phyloP scores from a whole-genome alignment of 179 eudicot species.

The Heliamphora pulchella region DNA sequence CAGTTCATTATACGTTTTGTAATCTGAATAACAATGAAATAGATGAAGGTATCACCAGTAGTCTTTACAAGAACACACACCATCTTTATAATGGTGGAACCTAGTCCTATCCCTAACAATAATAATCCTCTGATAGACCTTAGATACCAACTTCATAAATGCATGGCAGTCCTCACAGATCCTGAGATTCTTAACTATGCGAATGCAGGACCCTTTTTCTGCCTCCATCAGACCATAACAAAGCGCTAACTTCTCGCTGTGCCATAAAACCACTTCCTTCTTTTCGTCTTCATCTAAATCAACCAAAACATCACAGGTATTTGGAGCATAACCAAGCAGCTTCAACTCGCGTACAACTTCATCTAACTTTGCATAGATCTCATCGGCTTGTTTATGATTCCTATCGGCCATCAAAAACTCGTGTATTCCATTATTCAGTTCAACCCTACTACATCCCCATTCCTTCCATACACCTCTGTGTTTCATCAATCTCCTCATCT shows the following conservation, averaged over 20 bases:
- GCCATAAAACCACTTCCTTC: conserved; percentile 39
- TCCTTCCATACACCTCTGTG: conserved; percentile 35
- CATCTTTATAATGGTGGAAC: conserved; percentile 45
- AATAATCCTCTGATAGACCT: conserved; percentile 31
- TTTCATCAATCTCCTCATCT: conserved; percentile 35
- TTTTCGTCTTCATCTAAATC: conserved; percentile 47
- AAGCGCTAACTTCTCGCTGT: conserved; percentile 46
- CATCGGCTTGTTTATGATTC: conserved; percentile 30
- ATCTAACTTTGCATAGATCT: conserved; percentile 40
- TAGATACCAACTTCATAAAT: conserved; percentile 44
- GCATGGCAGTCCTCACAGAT: conserved; percentile 51
- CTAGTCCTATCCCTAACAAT: conserved; percentile 46
- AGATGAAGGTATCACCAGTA: conserved; percentile 29
- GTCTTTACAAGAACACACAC: conserved; percentile 51
- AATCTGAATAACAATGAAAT: not conserved
- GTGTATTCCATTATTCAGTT: conserved; percentile 29
- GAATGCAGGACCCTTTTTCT: conserved; percentile 29
- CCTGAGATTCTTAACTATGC: conserved; percentile 43
- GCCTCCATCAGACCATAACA: conserved; percentile 32
- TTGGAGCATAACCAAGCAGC: conserved; percentile 37
- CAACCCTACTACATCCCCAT: conserved; percentile 40
- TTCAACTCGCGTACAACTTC: conserved; percentile 40
- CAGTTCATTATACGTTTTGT: not conserved
- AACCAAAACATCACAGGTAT: conserved; percentile 31
- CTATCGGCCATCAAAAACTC: conserved; percentile 40